A percentile compares a stretch with the other conserved stretches of the same genome.
phyloP scores from a whole-genome alignment of 495 filamentous ascomycete species.

The Aspergillus diversus region DNA sequence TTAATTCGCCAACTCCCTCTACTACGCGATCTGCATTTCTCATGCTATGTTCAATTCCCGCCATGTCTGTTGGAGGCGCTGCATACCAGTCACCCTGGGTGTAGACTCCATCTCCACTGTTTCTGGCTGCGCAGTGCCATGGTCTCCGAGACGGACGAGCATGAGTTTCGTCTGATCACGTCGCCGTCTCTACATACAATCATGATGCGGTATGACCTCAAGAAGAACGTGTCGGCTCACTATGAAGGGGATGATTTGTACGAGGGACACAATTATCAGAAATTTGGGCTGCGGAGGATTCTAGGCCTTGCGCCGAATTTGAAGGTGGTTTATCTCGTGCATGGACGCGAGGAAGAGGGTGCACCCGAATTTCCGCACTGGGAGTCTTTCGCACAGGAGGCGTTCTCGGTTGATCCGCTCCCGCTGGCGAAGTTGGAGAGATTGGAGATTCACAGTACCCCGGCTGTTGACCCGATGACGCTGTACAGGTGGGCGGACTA shows the following conservation, averaged over 20 bases:
- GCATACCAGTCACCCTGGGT: no score
- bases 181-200: background rate
- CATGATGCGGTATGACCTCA: no score
- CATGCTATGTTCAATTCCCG: no score
- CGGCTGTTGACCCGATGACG: background rate
- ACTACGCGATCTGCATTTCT: no score
- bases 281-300: background rate
- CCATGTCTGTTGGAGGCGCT: no score
- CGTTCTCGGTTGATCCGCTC: background rate
- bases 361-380: background rate
- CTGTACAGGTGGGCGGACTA: background rate
- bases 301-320: background rate
- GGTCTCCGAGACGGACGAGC: background rate
- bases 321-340: background rate
- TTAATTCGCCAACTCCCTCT: no score
- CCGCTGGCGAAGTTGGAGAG: background rate
- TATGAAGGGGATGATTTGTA: background rate
- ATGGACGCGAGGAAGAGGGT: background rate
- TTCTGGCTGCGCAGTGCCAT: no score
- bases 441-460: background rate
- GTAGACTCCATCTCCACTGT: no score
- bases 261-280: background rate
- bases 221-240: background rate
- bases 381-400: background rate
- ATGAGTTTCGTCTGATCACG: background rate